phyloP scores from a whole-genome alignment of 345 rosid species.

The Brassica nigra region DNA sequence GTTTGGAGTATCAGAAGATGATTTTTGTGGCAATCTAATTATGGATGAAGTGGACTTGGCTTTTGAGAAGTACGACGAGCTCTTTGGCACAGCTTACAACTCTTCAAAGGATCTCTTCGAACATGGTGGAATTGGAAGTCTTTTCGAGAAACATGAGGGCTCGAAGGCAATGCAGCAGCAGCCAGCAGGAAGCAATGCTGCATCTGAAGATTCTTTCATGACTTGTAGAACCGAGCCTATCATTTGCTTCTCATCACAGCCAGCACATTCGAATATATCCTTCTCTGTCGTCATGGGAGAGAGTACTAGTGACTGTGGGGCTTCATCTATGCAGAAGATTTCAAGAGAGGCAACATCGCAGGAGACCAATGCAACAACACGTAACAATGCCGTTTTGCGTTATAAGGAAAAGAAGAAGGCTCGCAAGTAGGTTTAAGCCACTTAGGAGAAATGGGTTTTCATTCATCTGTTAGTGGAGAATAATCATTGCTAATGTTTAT shows the following conservation, averaged over 20 bases:
- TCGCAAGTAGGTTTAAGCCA: constrained; percentile 65
- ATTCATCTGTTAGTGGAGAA: constrained; percentile 1
- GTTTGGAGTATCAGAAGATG: constrained; percentile 44
- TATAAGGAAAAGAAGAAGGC: constrained; percentile 92
- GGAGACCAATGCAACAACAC: constrained; percentile 51
- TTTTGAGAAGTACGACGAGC: constrained; percentile 90
- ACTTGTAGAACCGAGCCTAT: constrained; percentile 78
- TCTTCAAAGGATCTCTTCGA: constrained; percentile 78
- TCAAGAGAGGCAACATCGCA: constrained; percentile 83
- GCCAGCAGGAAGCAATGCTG: constrained; percentile 78
- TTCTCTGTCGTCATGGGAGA: constrained; percentile 84
- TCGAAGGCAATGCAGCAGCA: constrained; percentile 54
- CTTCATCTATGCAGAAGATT: constrained; percentile 55
- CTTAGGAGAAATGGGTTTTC: background rate
- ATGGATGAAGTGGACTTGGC: constrained; percentile 83
- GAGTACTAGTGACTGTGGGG: constrained; percentile 72
- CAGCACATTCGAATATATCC: constrained; percentile 69
- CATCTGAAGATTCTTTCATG: constrained; percentile 83
- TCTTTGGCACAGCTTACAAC: constrained; percentile 76
- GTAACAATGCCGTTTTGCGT: constrained; percentile 80
- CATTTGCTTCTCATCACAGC: constrained; percentile 56
- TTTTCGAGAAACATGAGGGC: constrained; percentile 61
- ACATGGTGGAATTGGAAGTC: constrained; percentile 84
- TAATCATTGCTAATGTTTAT: constrained; percentile 3
- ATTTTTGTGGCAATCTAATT: constrained; percentile 59